These are phyloP conservation scores for Phyllachora maydis DNA, from an alignment of 2,329 filamentous ascomycete species.

Conservation along the genomic window DNA sequence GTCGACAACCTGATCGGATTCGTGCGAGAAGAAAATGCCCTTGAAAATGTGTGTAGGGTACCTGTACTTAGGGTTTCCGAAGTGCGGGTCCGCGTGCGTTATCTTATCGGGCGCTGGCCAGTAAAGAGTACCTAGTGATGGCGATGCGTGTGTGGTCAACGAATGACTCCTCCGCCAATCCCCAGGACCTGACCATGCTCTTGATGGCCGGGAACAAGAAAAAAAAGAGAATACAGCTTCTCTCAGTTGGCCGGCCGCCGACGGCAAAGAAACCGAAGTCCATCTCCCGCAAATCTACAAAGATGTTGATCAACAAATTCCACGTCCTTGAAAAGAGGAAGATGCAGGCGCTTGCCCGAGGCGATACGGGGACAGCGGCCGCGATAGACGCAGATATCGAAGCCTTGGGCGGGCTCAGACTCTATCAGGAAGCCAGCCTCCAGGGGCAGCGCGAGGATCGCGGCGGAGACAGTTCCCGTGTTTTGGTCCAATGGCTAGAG, in stretches of 20 bases:
- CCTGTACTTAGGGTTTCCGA: no score
- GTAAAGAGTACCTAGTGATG: no score
- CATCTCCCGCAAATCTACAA: constrained; percentile 43
- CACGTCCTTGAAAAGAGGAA: constrained; percentile 44
- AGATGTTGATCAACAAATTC: constrained; percentile 41
- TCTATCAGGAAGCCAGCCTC: constrained; percentile 48
- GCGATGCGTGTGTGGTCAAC: no score
- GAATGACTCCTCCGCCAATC: no score
- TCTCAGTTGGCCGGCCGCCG: constrained; percentile 34
- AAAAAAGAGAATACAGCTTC: constrained; percentile 14
- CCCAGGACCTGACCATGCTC: no score
- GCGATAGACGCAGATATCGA: constrained; percentile 30
- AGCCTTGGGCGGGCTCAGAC: constrained; percentile 36
- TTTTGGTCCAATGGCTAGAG: constrained; percentile 42
- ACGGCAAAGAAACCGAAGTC: constrained; percentile 27
- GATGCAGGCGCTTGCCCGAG: constrained; percentile 29
- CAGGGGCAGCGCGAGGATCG: constrained; percentile 44
- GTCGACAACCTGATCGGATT: no score
- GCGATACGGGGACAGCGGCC: constrained; percentile 25
- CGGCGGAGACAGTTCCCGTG: constrained; percentile 44
- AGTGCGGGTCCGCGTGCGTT: no score
- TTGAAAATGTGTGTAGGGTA: no score
- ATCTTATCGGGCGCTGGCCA: no score
- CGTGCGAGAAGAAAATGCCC: no score
- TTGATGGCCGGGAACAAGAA: constrained; percentile 26